Evolutionary conservation across 441 rosid genomes (phyloP).

Genomic region (Populus trichocarpa): DNA sequence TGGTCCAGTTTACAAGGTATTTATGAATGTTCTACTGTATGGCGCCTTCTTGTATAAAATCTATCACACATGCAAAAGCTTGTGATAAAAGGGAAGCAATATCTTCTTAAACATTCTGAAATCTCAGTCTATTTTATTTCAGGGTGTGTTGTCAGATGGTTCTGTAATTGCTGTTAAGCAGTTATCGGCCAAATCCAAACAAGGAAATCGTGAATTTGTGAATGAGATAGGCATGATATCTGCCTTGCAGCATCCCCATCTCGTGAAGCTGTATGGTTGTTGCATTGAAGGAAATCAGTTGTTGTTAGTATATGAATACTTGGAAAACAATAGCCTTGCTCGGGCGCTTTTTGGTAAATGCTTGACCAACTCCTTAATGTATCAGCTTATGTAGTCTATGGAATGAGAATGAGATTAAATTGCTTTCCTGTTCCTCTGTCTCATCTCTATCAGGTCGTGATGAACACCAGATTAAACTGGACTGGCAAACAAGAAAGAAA

Average conservation of each 20-base stretch:
- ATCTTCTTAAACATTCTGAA: no score
- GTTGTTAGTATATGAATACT: constrained; percentile 71
- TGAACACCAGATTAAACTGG: constrained; percentile 45
- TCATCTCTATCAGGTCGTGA: constrained; percentile 32
- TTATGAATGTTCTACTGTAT: constrained; percentile 67
- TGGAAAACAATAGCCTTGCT: constrained; percentile 76
- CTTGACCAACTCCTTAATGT: not conserved
- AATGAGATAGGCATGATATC: no score
- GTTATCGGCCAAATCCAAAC: no score
- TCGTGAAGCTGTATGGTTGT: constrained; percentile 38
- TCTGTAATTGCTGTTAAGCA: no score
- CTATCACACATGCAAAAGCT: no score
- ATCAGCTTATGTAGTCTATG: not conserved
- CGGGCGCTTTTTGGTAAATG: constrained; percentile 72
- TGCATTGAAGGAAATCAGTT: constrained; percentile 80
- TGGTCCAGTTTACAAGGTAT: constrained; percentile 90
- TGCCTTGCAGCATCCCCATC: no score
- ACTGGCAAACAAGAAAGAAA: constrained; percentile 64
- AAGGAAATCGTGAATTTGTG: no score
- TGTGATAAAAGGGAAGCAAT: no score
- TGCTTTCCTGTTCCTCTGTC: not conserved
- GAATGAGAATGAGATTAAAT: not conserved
- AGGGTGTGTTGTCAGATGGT: no score
- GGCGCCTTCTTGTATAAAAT: no score
- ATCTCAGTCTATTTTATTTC: no score